Evolutionary conservation across 73 alveolate species (phyloP), one percentile per base, ranked within the genome.

Genomic region (Tetrahymena thermophila): DNA sequence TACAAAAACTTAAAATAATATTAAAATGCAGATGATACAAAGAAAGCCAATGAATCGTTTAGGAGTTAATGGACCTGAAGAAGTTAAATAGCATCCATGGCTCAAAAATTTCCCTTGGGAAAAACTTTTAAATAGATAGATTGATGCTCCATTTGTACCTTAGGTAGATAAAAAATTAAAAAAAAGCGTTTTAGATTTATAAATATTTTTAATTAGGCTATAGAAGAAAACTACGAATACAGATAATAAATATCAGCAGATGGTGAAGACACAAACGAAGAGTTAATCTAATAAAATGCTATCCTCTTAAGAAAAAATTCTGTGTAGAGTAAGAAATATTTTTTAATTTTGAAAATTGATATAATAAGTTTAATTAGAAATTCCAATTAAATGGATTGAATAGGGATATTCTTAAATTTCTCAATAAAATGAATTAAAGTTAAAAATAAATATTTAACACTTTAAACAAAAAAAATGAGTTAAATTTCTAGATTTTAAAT

Each of bases 81-180:
- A 97, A 93, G 94, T 97, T 10, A 96, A 96, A 94, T 96, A 96
- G 56, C 99, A 97, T 83, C 94, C 97, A 17, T 98, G 99, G 99
- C 94, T 98, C 28, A 93, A 95, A 43, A 97, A 96, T 96, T 89
- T 96, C 50, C 97, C 97, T 31, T 98, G 99, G 99, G 97, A 97
- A 57, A 97, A 96, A 23, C 93, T 97, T 44, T 56, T 95, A 85
- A 96, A 96, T 93, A 97, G 95, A 93, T 56, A 94, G 85, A 35
- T 96, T 23, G 95, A 93, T n/a, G 97, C 98, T n/a, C 96, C 94
- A 21, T 97, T 94, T 96, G 93, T 94, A 15, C 98, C 98, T 50
- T 57, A 34, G 23, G 95, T 94, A 84, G 94, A n/a, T 57, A 8
- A 57, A 28, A n/a, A 9, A n/a, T 16, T 16, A 1, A 57, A 3